Conservation (phyloP, 2,329 filamentous ascomycete species). For the Trichoderma semiorbis region DNA sequence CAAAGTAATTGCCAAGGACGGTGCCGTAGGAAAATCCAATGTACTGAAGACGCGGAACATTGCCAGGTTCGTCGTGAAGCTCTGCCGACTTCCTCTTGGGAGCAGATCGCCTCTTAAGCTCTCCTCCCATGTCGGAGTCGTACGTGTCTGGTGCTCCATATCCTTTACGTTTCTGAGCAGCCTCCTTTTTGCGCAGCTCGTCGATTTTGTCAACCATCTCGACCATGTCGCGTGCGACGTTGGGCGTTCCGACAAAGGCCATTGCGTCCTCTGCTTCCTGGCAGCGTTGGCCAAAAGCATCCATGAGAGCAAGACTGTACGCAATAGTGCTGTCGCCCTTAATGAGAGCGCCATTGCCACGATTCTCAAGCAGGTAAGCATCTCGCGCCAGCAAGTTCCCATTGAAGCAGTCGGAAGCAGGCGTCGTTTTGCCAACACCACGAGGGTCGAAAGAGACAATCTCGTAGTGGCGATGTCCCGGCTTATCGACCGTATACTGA, state of each 20-base stretch:
- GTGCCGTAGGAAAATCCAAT: slow-evolving; percentile 49
- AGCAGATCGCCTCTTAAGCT: slow-evolving; percentile 20
- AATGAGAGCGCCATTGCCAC: slow-evolving; percentile 30
- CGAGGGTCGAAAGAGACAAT: slow-evolving; percentile 45
- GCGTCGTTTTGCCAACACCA: slow-evolving; percentile 38
- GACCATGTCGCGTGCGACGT: slow-evolving; percentile 43
- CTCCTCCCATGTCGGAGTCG: not conserved
- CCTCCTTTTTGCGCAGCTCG: slow-evolving; percentile 28
- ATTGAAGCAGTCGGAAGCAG: slow-evolving; percentile 38
- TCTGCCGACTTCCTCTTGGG: not conserved
- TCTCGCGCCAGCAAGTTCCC: slow-evolving; percentile 29
- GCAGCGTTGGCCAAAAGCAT: slow-evolving; percentile 32
- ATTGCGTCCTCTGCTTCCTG: slow-evolving; percentile 28
- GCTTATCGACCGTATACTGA: slow-evolving; percentile 28
- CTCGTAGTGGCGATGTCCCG: slow-evolving; percentile 36
- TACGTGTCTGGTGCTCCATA: not conserved
- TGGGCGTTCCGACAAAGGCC: slow-evolving; percentile 35
- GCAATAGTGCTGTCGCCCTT: slow-evolving; percentile 23
- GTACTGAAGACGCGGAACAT: slow-evolving; percentile 38
- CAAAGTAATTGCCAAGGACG: slow-evolving; percentile 35
- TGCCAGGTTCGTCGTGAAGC: not conserved
- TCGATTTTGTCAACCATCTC: slow-evolving; percentile 42
- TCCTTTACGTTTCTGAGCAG: not conserved
- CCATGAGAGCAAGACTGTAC: slow-evolving; percentile 27
- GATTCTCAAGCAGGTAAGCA: slow-evolving; percentile 29